Conservation (phyloP, 2,329 filamentous ascomycete genomes). For the Capronia coronata region DNA sequence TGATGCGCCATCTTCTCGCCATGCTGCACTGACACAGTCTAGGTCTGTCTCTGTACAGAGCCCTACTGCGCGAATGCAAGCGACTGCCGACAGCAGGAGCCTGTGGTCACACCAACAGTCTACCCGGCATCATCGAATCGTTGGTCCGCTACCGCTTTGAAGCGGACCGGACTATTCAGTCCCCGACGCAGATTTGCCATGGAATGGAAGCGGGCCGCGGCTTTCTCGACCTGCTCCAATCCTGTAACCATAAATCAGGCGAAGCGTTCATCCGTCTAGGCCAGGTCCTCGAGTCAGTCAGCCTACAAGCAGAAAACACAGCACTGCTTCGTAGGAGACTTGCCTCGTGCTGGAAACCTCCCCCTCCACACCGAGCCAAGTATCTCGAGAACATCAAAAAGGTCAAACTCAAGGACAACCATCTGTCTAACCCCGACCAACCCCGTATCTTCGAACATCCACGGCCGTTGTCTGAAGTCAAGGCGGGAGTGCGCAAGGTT, state of each 20-base stretch:
- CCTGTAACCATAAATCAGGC: slow-evolving; percentile 9
- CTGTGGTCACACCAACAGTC: background rate
- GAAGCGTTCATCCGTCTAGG: slow-evolving; percentile 11
- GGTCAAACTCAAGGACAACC: slow-evolving; percentile 8
- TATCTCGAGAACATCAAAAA: slow-evolving; percentile 15
- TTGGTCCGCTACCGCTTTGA: slow-evolving; percentile 37
- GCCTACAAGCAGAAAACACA: slow-evolving; percentile 6
- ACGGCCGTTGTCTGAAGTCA: slow-evolving; percentile 15
- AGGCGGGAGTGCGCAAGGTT: slow-evolving; percentile 35
- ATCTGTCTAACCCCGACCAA: slow-evolving; percentile 2
- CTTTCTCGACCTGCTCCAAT: slow-evolving; percentile 25
- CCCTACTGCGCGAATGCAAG: slow-evolving; percentile 40
- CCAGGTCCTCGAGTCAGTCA: slow-evolving; percentile 12
- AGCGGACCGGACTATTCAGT: slow-evolving; percentile 35
- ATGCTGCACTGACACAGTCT: background rate
- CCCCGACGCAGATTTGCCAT: slow-evolving; percentile 36
- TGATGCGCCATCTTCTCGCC: background rate
- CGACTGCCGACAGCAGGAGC: slow-evolving; percentile 29
- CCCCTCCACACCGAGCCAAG: background rate
- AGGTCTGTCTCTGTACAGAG: slow-evolving; percentile 43
- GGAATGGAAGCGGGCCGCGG: slow-evolving; percentile 40
- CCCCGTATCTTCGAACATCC: slow-evolving; percentile 23
- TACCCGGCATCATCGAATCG: slow-evolving; percentile 25
- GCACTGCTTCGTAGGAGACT: slow-evolving; percentile 3
- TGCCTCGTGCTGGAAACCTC: slow-evolving; percentile 13